Percentiles rank a stretch among this genome's conserved stretches.
phyloP scores from a whole-genome alignment of 2,329 filamentous ascomycete genomes.

The Hirsutella rhossiliensis region DNA sequence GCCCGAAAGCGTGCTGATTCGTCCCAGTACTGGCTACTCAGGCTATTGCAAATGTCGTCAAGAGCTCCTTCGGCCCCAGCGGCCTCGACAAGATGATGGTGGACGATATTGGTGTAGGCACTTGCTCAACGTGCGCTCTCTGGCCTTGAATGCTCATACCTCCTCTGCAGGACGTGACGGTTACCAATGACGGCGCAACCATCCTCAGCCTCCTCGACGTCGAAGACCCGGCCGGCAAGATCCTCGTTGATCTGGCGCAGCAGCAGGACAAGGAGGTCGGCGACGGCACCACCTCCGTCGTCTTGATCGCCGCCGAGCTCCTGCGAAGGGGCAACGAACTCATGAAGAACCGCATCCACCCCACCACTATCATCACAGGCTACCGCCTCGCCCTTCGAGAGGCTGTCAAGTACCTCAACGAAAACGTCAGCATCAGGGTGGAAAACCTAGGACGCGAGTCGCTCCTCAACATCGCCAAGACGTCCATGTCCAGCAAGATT shows the following conservation, averaged over 20 bases:
- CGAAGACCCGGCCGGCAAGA: constrained; percentile 96
- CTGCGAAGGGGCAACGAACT: constrained; percentile 90
- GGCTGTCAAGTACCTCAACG: constrained; percentile 97
- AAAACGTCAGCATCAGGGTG: constrained; percentile 94
- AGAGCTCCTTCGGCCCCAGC: constrained; percentile 94
- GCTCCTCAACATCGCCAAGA: constrained; percentile 90
- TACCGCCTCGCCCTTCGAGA: constrained; percentile 92
- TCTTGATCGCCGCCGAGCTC: constrained; percentile 92
- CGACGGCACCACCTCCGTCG: constrained; percentile 95
- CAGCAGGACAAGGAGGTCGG: constrained; percentile 99
- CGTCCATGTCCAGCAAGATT: constrained; percentile 98
- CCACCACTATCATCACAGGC: constrained; percentile 96
- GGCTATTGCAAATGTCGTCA: constrained; percentile 96
- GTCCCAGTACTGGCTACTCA: constrained; percentile 76
- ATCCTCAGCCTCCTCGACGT: constrained; percentile 93
- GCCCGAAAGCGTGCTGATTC: constrained; percentile 4
- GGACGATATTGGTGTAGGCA: constrained; percentile 84
- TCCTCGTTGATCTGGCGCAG: constrained; percentile 91
- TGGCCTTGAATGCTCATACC: neutral
- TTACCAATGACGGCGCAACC: constrained; percentile 96
- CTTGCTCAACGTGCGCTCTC: neutral
- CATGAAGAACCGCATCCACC: constrained; percentile 99
- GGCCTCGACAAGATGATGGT: constrained; percentile 99
- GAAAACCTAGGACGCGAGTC: constrained; percentile 84
- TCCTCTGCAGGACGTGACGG: constrained; percentile 72